phyloP scores from a whole-genome alignment of 1,139 yeast species.

The Sporopachydermia cereana region DNA sequence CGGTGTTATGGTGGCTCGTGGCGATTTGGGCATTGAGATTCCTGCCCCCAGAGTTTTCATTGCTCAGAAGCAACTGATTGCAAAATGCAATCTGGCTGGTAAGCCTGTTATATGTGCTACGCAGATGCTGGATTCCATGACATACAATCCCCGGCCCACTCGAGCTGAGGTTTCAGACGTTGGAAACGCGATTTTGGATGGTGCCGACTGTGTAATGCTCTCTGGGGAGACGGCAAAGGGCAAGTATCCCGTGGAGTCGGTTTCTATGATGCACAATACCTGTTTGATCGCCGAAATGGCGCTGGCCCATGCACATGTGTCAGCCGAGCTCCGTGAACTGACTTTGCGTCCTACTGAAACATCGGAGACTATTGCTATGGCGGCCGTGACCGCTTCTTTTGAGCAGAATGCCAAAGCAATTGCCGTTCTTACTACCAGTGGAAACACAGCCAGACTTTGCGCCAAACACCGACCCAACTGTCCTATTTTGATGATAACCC shows the following conservation, averaged over 20 bases:
- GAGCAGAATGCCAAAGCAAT: conserved; percentile 8
- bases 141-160: conserved; percentile 8
- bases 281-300: conserved; percentile 7
- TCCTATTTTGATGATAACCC: conserved; percentile 7
- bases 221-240: conserved; percentile 9
- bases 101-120: conserved; percentile 8
- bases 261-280: conserved; percentile 7
- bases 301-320: conserved; percentile 6
- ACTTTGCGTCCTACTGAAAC: conserved; percentile 7
- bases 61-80: conserved; percentile 8
- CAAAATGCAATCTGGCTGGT: conserved; percentile 7
- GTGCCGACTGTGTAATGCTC: conserved; percentile 8
- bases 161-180: conserved; percentile 8
- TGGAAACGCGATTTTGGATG: conserved; percentile 8
- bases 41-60: conserved; percentile 7
- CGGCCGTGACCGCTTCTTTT: conserved; percentile 8
- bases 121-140: conserved; percentile 8
- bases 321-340: conserved; percentile 5
- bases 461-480: conserved; percentile 8
- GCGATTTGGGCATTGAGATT: conserved; percentile 8
- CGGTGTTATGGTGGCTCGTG: conserved; percentile 8
- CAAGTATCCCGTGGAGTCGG: conserved; percentile 7
- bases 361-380: conserved; percentile 7
- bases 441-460: conserved; percentile 6
- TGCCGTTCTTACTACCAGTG: conserved; percentile 7